Evolutionary conservation across 768 basidiomycete species (phyloP), one percentile per base, ranked within the genome.

Genomic region (Lactarius hatsudake): DNA sequence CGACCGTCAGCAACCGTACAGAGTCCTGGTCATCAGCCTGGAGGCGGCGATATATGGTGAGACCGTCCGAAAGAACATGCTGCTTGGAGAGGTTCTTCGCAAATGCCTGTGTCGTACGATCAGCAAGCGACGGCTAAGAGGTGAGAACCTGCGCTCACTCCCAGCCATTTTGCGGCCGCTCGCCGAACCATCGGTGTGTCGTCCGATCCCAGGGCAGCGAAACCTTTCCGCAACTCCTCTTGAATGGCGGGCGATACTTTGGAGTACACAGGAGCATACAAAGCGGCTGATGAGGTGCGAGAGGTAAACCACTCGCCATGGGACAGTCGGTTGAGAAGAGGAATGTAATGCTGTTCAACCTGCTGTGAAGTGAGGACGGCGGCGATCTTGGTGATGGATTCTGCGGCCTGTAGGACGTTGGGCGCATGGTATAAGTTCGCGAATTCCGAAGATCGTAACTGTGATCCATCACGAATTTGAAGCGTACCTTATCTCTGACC

Each of bases 301-400:
- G 95, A 96, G 15, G 97, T 98, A 81, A 98, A 98, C 97, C 97
- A 99, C 79, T 98, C 96, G 66, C 96, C 97, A 65, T 86, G 85
- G 2, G 94, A 89, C 61, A 99, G 84, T 62, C 95, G 87, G 74
- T 89, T 91, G 66, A 98, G 77, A 63, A 99, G 83, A 61, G 97
- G 97, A 66, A 98, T 87, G 79, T 94, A 96, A 76, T 86, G 86
- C 74, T 92, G 87, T 78, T 98, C 95, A 73, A 96, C 81, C 77
- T 96, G 93, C 18, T 82, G 73, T 62, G 89, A 84, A 28, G 89
- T 90, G 55, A 99, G 83, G 58, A 91, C 84, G 59, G 79, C 80
- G 60, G 93, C 88, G 71, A 98, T 83, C 79, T 94, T 94, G 68
- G 94, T 90, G 77, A 98, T 94, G 53, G 94, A 96, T 74, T 97